phyloP scores from a whole-genome alignment of 1,284 basidiomycete genomes.

The Pyrrhoderma noxium region DNA sequence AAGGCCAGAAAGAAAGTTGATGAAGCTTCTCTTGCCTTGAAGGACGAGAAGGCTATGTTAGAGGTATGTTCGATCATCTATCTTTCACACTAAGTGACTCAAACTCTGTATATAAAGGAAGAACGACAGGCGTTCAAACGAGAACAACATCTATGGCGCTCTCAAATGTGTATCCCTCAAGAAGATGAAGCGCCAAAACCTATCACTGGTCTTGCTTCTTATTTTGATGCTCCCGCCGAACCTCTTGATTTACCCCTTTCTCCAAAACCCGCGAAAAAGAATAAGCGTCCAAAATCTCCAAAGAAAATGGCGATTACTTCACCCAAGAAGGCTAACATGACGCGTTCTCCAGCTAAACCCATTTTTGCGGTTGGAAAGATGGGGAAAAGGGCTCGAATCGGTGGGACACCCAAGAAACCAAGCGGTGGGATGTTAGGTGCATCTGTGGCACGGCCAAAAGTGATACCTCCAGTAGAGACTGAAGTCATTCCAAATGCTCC shows the following conservation, averaged over 20 bases:
- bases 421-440: constrained; percentile 9
- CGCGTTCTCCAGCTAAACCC: constrained; percentile 12
- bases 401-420: constrained; percentile 6
- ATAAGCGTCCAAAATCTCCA: constrained; percentile 33
- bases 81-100: constrained; percentile 1
- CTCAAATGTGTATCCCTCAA: constrained; percentile 16
- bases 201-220: constrained; percentile 15
- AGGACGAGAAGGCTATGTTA: constrained; percentile 56
- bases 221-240: constrained; percentile 14
- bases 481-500: constrained; percentile 12
- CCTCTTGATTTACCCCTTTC: constrained; percentile 14
- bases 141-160: constrained; percentile 14
- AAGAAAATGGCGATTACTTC: constrained; percentile 24
- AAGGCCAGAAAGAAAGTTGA: constrained; percentile 61
- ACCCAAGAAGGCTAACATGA: not conserved
- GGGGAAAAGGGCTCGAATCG: constrained; percentile 4
- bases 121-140: constrained; percentile 39
- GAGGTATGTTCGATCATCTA: constrained; percentile 42
- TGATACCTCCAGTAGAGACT: constrained; percentile 16
- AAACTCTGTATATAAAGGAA: constrained; percentile 32
- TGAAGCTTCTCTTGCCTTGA: constrained; percentile 53
- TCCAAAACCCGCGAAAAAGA: constrained; percentile 20
- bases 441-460: constrained; percentile 9
- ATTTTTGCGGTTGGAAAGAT: constrained; percentile 14
- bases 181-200: not conserved